phyloP scores from a whole-genome alignment of 225 moss, liverwort and hornwort species.

The Antitrichia curtipendula region DNA sequence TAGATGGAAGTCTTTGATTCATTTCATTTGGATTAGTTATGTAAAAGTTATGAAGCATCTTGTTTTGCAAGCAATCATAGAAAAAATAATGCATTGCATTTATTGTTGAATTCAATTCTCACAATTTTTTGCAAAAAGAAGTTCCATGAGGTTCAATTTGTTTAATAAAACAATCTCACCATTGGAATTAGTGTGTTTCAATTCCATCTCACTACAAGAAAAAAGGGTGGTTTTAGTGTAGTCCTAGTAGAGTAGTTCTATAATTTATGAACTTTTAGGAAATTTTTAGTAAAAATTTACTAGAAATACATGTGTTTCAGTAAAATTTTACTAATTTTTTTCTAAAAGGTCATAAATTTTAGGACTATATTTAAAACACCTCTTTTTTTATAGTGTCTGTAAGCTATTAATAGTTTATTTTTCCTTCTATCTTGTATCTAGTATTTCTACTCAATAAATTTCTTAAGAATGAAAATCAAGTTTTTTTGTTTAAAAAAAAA shows the following conservation, averaged over 20 bases:
- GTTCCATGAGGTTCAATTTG: background rate
- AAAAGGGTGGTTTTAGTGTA: too few relatives aligned
- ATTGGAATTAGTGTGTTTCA: fast-evolving
- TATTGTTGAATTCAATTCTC: background rate
- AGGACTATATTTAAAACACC: too few relatives aligned
- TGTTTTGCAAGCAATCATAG: fast-evolving
- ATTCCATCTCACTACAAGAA: background rate
- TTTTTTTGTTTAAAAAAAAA: background rate
- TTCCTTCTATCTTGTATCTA: background rate
- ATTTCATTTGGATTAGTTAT: background rate
- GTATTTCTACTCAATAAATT: too few relatives aligned
- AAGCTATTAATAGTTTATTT: too few relatives aligned
- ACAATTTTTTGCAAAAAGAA: background rate
- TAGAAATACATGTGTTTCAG: too few relatives aligned
- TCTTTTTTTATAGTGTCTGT: too few relatives aligned
- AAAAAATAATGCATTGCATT: too few relatives aligned
- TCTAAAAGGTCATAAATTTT: too few relatives aligned
- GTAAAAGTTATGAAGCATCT: background rate
- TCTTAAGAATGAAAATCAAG: background rate
- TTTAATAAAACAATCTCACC: background rate
- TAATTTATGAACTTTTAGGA: too few relatives aligned
- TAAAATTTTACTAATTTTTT: too few relatives aligned
- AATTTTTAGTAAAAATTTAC: too few relatives aligned
- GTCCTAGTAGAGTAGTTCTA: too few relatives aligned
- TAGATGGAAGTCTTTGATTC: background rate